Conservation (phyloP, 495 filamentous ascomycete genomes). For the Penicillium canariense region DNA sequence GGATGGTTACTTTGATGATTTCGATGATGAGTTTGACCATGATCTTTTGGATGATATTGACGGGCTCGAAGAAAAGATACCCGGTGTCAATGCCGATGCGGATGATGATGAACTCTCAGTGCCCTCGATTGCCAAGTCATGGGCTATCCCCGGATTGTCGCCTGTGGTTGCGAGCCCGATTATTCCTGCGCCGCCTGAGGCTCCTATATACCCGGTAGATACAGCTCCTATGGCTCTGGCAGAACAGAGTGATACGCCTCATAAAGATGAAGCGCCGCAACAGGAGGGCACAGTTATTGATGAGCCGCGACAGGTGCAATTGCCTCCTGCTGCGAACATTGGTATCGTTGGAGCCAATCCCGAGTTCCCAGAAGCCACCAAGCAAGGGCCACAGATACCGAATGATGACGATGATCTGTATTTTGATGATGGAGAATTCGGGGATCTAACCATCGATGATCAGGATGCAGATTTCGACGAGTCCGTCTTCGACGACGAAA, state of each 20-base stretch:
- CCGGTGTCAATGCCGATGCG: constrained; percentile 67
- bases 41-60: constrained; percentile 70
- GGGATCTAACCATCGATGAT: constrained; percentile 45
- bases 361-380: background rate
- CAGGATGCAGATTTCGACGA: constrained; percentile 67
- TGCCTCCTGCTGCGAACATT: background rate
- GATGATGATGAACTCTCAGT: constrained; percentile 51
- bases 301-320: background rate
- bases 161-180: constrained; percentile 40
- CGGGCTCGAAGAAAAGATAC: constrained; percentile 72
- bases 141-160: constrained; percentile 37
- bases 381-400: constrained; percentile 5
- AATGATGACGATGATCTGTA: constrained; percentile 72
- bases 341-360: background rate
- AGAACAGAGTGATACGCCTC: background rate
- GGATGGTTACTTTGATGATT: constrained; percentile 48
- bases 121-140: constrained; percentile 29
- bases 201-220: background rate
- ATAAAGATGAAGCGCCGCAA: background rate
- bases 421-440: constrained; percentile 76
- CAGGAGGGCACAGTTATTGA: background rate
- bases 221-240: background rate
- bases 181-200: constrained; percentile 22
- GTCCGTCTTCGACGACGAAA: constrained; percentile 72
- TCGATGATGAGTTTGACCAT: constrained; percentile 61